phyloP scores from a whole-genome alignment of 2,329 filamentous ascomycete genomes.

The Aspergillus unguis region DNA sequence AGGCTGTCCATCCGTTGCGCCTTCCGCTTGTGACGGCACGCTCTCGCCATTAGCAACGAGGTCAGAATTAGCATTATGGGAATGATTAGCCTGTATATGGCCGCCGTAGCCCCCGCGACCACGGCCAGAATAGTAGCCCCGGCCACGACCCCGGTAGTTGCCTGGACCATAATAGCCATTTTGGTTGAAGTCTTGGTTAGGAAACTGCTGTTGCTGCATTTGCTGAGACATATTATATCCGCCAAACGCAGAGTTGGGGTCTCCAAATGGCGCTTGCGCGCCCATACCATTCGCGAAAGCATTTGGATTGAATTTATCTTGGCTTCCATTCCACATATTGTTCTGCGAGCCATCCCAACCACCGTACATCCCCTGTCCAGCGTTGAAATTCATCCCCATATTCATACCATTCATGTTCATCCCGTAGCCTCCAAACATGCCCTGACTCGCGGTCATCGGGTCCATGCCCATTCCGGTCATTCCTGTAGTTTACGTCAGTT shows the following conservation, averaged over 20 bases:
- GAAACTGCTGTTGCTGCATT: conserved; percentile 50
- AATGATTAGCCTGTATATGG: conserved; percentile 35
- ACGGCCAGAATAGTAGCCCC: conserved; percentile 51
- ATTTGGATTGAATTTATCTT: conserved; percentile 89
- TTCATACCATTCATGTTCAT: conserved; percentile 88
- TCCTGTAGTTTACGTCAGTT: conserved; percentile 47
- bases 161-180: conserved; percentile 78
- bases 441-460: conserved; percentile 48
- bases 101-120: conserved; percentile 38
- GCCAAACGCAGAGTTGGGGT: conserved; percentile 66
- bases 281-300: conserved; percentile 69
- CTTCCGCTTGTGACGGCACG: conserved; percentile 17
- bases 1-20: conserved; percentile 11
- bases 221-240: conserved; percentile 69
- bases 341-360: conserved; percentile 76
- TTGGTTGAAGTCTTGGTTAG: conserved; percentile 59
- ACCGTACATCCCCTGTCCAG: conserved; percentile 64
- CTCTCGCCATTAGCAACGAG: conserved; percentile 32
- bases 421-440: conserved; percentile 49
- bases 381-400: conserved; percentile 64
- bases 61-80: conserved; percentile 33
- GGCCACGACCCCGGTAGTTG: conserved; percentile 57
- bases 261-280: conserved; percentile 79
- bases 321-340: conserved; percentile 71
- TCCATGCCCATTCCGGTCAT: conserved; percentile 85